Evolutionary conservation across 805 yeast genomes (phyloP).

Genomic region (Schwanniomyces polymorphus): DNA sequence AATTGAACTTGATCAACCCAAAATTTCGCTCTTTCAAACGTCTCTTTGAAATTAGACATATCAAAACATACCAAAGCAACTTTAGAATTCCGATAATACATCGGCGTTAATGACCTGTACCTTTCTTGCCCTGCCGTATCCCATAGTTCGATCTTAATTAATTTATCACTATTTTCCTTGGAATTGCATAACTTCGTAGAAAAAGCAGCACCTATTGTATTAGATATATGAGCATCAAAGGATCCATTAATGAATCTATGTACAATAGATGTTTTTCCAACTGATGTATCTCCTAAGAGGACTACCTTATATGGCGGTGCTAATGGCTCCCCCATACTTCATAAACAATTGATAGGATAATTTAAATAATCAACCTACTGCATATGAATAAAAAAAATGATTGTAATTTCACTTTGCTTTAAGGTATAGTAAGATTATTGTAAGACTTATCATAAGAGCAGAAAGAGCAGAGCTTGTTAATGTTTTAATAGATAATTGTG

Average conservation of each 20-base stretch:
- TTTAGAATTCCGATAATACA: slow-evolving; percentile 75
- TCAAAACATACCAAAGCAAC: slow-evolving; percentile 87
- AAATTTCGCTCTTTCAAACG: slow-evolving; percentile 71
- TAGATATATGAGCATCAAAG: slow-evolving; percentile 78
- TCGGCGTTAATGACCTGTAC: slow-evolving; percentile 74
- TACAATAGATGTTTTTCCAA: slow-evolving; percentile 73
- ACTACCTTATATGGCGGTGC: slow-evolving; percentile 40
- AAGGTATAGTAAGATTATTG: too few species aligned
- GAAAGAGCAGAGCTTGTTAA: too few species aligned
- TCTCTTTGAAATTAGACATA: slow-evolving; percentile 46
- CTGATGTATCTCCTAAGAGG: slow-evolving; percentile 54
- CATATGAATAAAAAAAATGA: background rate
- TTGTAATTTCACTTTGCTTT: background rate
- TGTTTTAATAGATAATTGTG: too few species aligned
- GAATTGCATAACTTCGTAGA: slow-evolving; percentile 64
- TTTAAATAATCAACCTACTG: background rate
- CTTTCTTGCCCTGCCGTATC: slow-evolving; percentile 88
- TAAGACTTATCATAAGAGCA: too few species aligned
- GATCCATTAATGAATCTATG: slow-evolving; percentile 71
- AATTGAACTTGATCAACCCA: slow-evolving; percentile 82
- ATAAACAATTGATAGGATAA: background rate
- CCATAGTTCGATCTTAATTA: slow-evolving; percentile 75
- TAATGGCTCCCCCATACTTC: slow-evolving; percentile 1
- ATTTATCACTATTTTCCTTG: slow-evolving; percentile 21
- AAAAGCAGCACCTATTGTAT: slow-evolving; percentile 99